Percentiles rank a stretch among this genome's conserved stretches.
phyloP scores from a whole-genome alignment of 1,284 basidiomycete genomes.

The Cryptococcus sp. region DNA sequence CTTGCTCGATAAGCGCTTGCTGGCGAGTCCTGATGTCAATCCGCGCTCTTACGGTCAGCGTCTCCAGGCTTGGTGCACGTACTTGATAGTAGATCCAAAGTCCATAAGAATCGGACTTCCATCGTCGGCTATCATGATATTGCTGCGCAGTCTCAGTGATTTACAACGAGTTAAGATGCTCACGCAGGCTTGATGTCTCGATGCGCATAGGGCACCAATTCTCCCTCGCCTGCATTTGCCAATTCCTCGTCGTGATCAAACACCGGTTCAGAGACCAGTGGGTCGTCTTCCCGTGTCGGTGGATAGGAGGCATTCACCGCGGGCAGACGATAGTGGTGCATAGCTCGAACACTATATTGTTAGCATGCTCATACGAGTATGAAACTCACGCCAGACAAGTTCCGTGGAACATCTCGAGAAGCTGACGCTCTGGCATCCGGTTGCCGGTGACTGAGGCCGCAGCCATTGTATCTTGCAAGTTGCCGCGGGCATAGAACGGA shows the following conservation, averaged over 20 bases:
- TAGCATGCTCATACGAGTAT: background rate
- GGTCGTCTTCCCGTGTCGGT: slow-evolving; percentile 35
- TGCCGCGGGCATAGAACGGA: slow-evolving; percentile 62
- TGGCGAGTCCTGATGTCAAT: slow-evolving; percentile 65
- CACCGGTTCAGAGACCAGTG: slow-evolving; percentile 42
- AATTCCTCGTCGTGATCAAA: slow-evolving; percentile 78
- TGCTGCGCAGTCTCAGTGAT: slow-evolving; percentile 59
- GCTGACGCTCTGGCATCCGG: slow-evolving; percentile 82
- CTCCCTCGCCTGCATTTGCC: slow-evolving; percentile 46
- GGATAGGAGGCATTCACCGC: slow-evolving; percentile 45
- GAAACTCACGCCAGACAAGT: slow-evolving; percentile 74
- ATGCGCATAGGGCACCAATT: slow-evolving; percentile 86
- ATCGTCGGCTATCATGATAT: slow-evolving; percentile 94
- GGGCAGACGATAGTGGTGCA: slow-evolving; percentile 73
- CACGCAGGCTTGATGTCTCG: slow-evolving; percentile 95
- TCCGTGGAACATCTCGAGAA: slow-evolving; percentile 86
- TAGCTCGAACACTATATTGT: slow-evolving; percentile 66
- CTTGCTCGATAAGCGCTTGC: slow-evolving; percentile 83
- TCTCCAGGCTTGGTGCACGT: slow-evolving; percentile 7
- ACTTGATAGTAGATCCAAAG: slow-evolving; percentile 74
- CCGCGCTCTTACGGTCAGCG: slow-evolving; percentile 38
- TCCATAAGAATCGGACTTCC: slow-evolving; percentile 95
- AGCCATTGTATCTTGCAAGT: slow-evolving; percentile 93
- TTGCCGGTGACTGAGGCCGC: slow-evolving; percentile 79
- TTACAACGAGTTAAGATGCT: slow-evolving; percentile 38